Percentiles rank a stretch among this genome's conserved stretches.
phyloP scores from a whole-genome alignment of 2,329 filamentous ascomycete species.

The Leptoxyphium fumago region DNA sequence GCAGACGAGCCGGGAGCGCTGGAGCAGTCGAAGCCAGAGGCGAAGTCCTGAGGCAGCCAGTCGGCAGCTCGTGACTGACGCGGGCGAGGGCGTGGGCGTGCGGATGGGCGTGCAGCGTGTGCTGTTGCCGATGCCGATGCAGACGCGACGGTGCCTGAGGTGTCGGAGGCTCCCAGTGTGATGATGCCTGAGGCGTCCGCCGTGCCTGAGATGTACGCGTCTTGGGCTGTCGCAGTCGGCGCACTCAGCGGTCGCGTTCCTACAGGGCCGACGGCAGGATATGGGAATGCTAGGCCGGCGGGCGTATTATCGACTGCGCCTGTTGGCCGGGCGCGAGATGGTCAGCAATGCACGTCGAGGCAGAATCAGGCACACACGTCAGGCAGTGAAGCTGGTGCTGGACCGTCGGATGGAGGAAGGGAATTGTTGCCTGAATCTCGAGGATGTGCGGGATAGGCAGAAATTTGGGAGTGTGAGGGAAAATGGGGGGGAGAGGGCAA shows the following conservation, averaged over 20 bases:
- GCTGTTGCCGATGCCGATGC: neutral
- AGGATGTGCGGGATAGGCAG: neutral
- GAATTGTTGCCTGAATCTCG: neutral
- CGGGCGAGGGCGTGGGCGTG: neutral
- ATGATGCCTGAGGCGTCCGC: neutral
- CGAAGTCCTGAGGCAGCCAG: slow-evolving; percentile 8
- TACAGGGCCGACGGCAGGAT: too few species aligned
- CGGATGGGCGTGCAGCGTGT: neutral
- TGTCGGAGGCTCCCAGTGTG: neutral
- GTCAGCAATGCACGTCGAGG: too few species aligned
- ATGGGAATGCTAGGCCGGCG: too few species aligned
- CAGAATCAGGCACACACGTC: too few species aligned
- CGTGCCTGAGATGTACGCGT: slow-evolving; percentile 1
- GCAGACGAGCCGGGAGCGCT: slow-evolving; percentile 1
- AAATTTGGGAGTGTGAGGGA: neutral
- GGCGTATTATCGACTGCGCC: too few species aligned
- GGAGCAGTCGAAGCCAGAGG: slow-evolving; percentile 1
- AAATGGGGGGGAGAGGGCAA: slow-evolving; percentile 2
- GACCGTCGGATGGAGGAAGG: too few species aligned
- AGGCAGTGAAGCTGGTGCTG: too few species aligned
- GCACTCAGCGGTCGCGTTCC: neutral
- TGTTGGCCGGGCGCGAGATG: too few species aligned
- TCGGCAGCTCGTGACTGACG: neutral
- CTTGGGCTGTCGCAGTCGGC: slow-evolving; percentile 1
- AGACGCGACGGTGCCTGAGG: slow-evolving; percentile 1